phyloP scores from a whole-genome alignment of 1,284 basidiomycete genomes.

The Malassezia globosa region DNA sequence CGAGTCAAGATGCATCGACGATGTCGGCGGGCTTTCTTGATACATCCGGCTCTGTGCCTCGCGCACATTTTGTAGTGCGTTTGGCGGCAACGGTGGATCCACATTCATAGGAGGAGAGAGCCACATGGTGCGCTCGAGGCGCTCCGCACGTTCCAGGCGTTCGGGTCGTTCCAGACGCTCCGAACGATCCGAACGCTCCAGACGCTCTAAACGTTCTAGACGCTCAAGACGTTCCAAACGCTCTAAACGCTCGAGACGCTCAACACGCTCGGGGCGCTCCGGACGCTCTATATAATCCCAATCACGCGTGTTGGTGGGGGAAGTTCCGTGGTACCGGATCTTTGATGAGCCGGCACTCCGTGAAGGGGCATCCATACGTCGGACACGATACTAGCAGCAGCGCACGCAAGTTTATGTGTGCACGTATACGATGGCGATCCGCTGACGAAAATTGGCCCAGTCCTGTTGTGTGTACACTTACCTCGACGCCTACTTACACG shows the following conservation, averaged over 20 bases:
- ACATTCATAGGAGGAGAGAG: neutral
- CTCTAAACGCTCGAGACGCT: neutral
- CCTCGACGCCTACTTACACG: no score
- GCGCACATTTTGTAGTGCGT: constrained; percentile 5
- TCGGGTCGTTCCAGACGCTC: no score
- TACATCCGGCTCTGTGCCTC: neutral
- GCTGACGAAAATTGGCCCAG: neutral
- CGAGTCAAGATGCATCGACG: neutral
- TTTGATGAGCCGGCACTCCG: neutral
- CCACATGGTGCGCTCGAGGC: constrained; percentile 1
- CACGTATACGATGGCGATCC: neutral
- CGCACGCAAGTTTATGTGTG: no score
- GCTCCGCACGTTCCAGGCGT: no score
- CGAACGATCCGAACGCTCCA: no score
- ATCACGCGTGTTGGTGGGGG: neutral
- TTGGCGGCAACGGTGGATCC: constrained; percentile 3
- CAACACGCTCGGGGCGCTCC: no score
- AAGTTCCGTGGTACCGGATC: neutral
- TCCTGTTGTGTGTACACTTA: no score
- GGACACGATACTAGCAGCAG: neutral
- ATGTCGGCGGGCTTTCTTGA: neutral
- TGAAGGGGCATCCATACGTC: neutral
- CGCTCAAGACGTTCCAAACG: no score
- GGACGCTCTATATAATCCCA: neutral
- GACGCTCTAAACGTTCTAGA: no score